Evolutionary conservation across 768 basidiomycete genomes (phyloP), one percentile per base, ranked within the genome.

Genomic region (Suillus luteus): DNA sequence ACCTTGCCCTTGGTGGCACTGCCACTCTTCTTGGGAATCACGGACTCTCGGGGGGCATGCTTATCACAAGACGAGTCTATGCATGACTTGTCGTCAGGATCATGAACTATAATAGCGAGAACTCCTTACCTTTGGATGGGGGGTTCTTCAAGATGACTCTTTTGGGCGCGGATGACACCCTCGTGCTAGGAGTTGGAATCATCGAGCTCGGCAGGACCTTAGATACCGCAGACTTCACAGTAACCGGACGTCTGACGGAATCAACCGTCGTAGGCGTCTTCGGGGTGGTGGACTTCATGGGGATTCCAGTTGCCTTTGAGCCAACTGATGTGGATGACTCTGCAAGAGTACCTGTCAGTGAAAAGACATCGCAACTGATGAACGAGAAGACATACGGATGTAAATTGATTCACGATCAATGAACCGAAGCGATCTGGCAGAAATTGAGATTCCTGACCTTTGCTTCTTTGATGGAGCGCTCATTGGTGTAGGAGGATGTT

Each of bases 121-220:
- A 35, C 52, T 35, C 52, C 19, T 54, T 35, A 54, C 52, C 33
- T 54, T n/a, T 54, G 33, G 52, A 54, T 12, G 52, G 19, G 19
- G 33, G 19, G 11, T n/a, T 54, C 11, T 54, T 54, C 31, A n/a
- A 35, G 19, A 35, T 5, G 1, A 19, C 31, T n/a, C 11, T 19
- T 35, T 54, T 54, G 19, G 52, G 35, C 31, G 11, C 31, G 19
- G 31, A n/a, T 37, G 52, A 35, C 6, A 35, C 19, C 11, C 19
- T 54, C 33, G 52, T 35, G 33, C 19, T 11, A 54, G 52, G 33
- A n/a, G 31, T 54, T 2, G 33, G 31, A 35, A 54, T 54, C 52
- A 35, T 54, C 19, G 52, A 54, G 19, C 52, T 54, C 31, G 31
- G 6, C 52, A 54, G 33, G 31, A 54, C 31, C 31, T 3, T 37